Evolutionary conservation across 805 yeast species (phyloP).

Genomic region (Tetrapisispora taiwanensis): DNA sequence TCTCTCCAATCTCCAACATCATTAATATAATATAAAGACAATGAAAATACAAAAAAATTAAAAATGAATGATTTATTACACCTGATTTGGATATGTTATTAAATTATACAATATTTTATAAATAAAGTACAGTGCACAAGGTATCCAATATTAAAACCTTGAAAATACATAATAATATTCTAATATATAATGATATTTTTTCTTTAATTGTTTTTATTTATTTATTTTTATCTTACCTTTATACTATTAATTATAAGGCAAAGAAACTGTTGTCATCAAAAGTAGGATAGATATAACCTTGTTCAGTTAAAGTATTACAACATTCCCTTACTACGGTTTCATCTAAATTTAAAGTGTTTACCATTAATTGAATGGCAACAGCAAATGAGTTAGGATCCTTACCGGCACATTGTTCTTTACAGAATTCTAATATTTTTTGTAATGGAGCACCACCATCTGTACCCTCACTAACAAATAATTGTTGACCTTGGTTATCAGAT

Average conservation of each 20-base stretch:
- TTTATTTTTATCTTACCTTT: neutral
- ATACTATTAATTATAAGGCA: constrained; percentile 29
- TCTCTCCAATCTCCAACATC: neutral
- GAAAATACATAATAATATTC: neutral
- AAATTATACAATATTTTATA: neutral
- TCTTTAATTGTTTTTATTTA: neutral
- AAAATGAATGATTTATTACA: neutral
- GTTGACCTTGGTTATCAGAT: constrained; percentile 17
- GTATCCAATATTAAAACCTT: neutral
- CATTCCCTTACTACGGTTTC: constrained; percentile 40
- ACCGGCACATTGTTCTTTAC: constrained; percentile 36
- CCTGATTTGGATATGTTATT: neutral
- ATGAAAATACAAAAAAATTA: too few species aligned
- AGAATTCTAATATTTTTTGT: constrained; percentile 40
- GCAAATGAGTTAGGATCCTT: constrained; percentile 54
- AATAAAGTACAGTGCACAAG: neutral
- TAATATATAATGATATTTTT: neutral
- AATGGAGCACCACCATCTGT: constrained; percentile 24
- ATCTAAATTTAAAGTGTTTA: constrained; percentile 44
- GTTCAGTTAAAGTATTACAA: constrained; percentile 50
- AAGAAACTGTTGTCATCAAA: constrained; percentile 55
- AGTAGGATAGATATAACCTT: constrained; percentile 60
- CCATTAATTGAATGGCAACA: constrained; percentile 55
- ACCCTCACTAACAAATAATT: constrained; percentile 38
- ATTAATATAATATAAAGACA: neutral